phyloP scores from a whole-genome alignment of 1,284 basidiomycete genomes.

The Cutaneotrichosporon dermatis region DNA sequence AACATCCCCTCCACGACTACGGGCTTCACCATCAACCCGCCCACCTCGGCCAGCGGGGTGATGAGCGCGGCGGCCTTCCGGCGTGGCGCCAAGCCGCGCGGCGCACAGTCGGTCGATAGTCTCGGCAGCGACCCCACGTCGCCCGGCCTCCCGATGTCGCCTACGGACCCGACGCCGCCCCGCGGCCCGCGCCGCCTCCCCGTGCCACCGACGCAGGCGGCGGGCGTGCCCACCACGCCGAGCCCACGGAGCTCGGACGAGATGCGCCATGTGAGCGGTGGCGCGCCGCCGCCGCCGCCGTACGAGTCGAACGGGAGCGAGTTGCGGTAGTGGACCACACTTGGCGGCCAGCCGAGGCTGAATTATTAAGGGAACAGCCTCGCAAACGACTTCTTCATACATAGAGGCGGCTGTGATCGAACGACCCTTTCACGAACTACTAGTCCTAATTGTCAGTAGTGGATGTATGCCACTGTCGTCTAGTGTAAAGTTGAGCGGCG shows the following conservation, averaged over 20 bases:
- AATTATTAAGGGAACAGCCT: too few species aligned
- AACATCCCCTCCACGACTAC: slow-evolving; percentile 1
- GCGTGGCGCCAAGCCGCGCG: slow-evolving; percentile 3
- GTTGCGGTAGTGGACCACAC: too few species aligned
- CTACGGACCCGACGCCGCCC: neutral
- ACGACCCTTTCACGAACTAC: too few species aligned
- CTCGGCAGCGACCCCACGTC: neutral
- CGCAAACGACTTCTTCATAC: too few species aligned
- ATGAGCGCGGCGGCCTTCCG: slow-evolving; percentile 6
- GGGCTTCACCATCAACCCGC: neutral
- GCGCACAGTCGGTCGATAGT: neutral
- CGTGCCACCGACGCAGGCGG: neutral
- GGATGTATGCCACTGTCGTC: too few species aligned
- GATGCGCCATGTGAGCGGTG: too few species aligned
- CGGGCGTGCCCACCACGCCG: neutral
- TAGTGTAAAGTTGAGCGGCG: too few species aligned
- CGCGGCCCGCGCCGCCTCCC: neutral
- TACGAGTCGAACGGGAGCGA: too few species aligned
- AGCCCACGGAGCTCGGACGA: slow-evolving; percentile 1
- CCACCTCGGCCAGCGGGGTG: neutral
- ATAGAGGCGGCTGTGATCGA: too few species aligned
- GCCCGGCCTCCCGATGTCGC: neutral
- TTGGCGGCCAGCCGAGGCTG: too few species aligned
- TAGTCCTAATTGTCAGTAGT: too few species aligned
- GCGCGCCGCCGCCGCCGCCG: too few species aligned